Base-by-base conservation (phyloP, 2,329 filamentous ascomycete genomes). In the Coniochaeta sp. region DNA sequence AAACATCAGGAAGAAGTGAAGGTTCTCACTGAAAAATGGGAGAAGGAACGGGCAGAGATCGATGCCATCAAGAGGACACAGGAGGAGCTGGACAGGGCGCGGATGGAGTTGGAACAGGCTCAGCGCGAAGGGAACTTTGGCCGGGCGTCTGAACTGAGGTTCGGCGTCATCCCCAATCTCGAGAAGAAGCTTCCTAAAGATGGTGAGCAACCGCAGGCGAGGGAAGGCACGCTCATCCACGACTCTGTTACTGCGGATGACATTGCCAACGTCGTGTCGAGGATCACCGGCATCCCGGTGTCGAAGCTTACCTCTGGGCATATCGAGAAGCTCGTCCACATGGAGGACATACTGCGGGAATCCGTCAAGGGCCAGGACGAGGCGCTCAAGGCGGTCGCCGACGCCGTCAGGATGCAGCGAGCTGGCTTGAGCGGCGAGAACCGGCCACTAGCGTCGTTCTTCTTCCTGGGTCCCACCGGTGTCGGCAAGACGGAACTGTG, bases 401-500 rank as follows among this genome's bases (percentile, higher is more conserved):
- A 98, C 70, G 95, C 95, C 0, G 93, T 99, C 9, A 87, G 95
- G 22, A 89, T 97, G 79, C 95, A 98, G 74, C 85, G 95, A 64
- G 95, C 95, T 9, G 95, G 95, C 1, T 80, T 98, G 9, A 96
- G 89, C 62, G 92, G 92, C 36, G 91, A 97, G 68, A 96, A 97
- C 72, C 83, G 92, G 0, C 95, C 95, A 0, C 81, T 96, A 6
- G 95, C 93, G 0, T 96, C 90, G 0, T 97, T 98, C 78, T 97
- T 98, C 88, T 97, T 98, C 83, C 83, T 98, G 3, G 95, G 95
- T 0, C 95, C 95, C 6, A 98, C 95, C 0, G 95, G 95, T 70
- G 93, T 97, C 19, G 95, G 95, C 61, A 99, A 98, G 79, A 99
- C 95, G 3, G 93, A 98, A 71, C 85, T 98, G 1, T 96, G 93